Conservation (phyloP, 1,139 yeast genomes). For the Geotrichum phurueaensis region DNA sequence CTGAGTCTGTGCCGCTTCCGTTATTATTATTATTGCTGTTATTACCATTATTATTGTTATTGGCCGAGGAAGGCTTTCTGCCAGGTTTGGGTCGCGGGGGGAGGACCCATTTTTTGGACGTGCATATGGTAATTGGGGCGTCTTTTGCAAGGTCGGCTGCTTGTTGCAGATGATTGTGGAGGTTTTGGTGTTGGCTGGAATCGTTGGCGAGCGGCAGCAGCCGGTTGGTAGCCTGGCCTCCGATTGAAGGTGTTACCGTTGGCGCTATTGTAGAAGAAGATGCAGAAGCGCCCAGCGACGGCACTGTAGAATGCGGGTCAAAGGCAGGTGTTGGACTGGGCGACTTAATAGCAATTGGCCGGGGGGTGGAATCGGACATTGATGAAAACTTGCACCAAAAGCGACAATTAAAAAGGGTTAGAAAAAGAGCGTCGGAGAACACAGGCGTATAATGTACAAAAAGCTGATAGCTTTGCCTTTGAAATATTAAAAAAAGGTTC, state of each 20-base stretch:
- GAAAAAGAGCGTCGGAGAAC: not conserved
- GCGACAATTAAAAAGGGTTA: not conserved
- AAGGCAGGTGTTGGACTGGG: not conserved
- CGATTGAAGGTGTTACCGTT: not conserved
- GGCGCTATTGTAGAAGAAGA: not conserved
- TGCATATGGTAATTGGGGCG: constrained; percentile 31
- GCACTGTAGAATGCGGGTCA: not conserved
- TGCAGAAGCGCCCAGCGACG: not conserved
- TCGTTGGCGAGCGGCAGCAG: not conserved
- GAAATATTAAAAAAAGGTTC: not conserved
- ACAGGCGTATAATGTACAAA: not conserved
- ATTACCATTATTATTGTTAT: not conserved
- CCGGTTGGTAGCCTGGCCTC: not conserved
- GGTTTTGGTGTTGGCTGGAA: not conserved
- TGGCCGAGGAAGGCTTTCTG: constrained; percentile 58
- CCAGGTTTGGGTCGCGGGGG: constrained; percentile 94
- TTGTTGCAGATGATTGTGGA: not conserved
- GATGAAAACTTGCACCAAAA: not conserved
- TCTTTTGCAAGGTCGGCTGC: not conserved
- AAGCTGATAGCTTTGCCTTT: not conserved
- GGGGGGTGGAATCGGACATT: not conserved
- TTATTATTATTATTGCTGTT: not conserved
- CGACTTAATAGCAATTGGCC: constrained; percentile 7
- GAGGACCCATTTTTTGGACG: constrained; percentile 81
- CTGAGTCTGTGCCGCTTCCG: constrained; percentile 37